Percentiles rank a stretch among this genome's conserved stretches.
phyloP scores from a whole-genome alignment of 805 yeast genomes.

The Wickerhamiella lipophila region DNA sequence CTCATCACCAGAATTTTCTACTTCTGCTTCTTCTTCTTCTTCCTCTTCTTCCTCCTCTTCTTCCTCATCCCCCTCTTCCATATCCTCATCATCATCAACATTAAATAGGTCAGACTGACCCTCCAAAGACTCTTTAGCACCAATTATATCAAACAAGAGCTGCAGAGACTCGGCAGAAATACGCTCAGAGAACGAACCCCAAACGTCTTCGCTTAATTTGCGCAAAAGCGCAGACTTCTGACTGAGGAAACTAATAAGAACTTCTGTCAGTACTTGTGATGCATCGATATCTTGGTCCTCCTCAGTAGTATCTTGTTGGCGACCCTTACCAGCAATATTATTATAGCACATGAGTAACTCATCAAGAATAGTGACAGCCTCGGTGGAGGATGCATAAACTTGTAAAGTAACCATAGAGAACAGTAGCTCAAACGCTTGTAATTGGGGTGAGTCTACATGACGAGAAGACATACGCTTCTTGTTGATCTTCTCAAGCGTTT shows the following conservation, averaged over 20 bases:
- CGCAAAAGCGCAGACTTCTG: constrained; percentile 47
- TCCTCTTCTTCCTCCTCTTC: constrained; percentile 35
- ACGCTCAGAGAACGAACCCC: constrained; percentile 43
- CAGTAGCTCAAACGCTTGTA: constrained; percentile 60
- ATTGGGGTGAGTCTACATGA: constrained; percentile 31
- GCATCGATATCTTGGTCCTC: constrained; percentile 32
- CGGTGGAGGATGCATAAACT: constrained; percentile 58
- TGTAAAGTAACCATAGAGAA: constrained; percentile 68
- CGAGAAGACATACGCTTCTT: constrained; percentile 29
- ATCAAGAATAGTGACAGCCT: constrained; percentile 58
- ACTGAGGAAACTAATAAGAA: constrained; percentile 43
- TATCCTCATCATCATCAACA: constrained; percentile 40
- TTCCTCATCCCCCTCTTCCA: constrained; percentile 28
- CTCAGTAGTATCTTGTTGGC: constrained; percentile 27
- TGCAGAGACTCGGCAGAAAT: constrained; percentile 36
- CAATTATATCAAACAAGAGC: constrained; percentile 41
- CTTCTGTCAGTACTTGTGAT: constrained; percentile 43
- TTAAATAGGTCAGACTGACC: constrained; percentile 72
- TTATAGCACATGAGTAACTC: constrained; percentile 55
- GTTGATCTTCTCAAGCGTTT: constrained; percentile 36
- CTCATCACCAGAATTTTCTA: constrained; percentile 30
- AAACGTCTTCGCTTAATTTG: constrained; percentile 42
- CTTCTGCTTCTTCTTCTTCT: constrained; percentile 30
- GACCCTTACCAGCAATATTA: constrained; percentile 31
- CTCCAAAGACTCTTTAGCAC: constrained; percentile 62